phyloP scores from a whole-genome alignment of 2,329 filamentous ascomycete species.

The Phialophora verrucosa region DNA sequence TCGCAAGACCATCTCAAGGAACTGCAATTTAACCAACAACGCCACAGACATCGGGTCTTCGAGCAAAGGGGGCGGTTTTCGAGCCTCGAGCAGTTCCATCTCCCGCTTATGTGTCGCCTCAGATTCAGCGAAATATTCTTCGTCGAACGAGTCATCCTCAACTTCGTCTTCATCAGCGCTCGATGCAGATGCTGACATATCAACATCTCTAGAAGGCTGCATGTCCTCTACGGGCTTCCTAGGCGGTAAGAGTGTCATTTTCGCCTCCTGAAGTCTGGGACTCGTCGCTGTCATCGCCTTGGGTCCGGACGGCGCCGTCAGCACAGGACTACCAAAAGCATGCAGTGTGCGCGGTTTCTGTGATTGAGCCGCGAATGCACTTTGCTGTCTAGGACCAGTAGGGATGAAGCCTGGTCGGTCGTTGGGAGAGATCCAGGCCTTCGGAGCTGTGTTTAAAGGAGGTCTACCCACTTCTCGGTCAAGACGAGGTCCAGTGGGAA shows the following conservation, averaged over 20 bases:
- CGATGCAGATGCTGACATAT: conserved; percentile 39
- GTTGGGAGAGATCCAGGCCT: conserved; percentile 34
- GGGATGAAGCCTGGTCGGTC: conserved; percentile 33
- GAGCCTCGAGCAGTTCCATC: conserved; percentile 50
- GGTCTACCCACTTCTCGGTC: conserved; percentile 32
- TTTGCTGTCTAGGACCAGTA: conserved; percentile 31
- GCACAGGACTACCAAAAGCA: conserved; percentile 16
- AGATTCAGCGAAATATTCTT: conserved; percentile 54
- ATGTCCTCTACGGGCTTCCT: conserved; percentile 18
- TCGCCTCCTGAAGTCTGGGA: conserved; percentile 28
- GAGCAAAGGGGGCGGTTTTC: conserved; percentile 51
- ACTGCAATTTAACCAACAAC: conserved; percentile 51
- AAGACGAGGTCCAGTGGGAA: conserved; percentile 37
- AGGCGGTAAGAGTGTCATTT: conserved; percentile 23
- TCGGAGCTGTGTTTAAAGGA: conserved; percentile 24
- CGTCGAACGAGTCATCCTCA: conserved; percentile 49
- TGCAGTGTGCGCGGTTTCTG: conserved; percentile 27
- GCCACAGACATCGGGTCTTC: conserved; percentile 51
- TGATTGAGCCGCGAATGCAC: conserved; percentile 16
- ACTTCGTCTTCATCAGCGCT: conserved; percentile 55
- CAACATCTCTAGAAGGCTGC: conserved; percentile 31
- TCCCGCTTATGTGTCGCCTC: conserved; percentile 54
- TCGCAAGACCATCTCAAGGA: conserved; percentile 51
- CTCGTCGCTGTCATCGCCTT: conserved; percentile 29
- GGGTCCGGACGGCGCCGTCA: conserved; percentile 28